Evolutionary conservation across 257 asterid genomes (phyloP), one percentile per base, ranked within the genome.

Genomic region (Ligustrum vulgare): DNA sequence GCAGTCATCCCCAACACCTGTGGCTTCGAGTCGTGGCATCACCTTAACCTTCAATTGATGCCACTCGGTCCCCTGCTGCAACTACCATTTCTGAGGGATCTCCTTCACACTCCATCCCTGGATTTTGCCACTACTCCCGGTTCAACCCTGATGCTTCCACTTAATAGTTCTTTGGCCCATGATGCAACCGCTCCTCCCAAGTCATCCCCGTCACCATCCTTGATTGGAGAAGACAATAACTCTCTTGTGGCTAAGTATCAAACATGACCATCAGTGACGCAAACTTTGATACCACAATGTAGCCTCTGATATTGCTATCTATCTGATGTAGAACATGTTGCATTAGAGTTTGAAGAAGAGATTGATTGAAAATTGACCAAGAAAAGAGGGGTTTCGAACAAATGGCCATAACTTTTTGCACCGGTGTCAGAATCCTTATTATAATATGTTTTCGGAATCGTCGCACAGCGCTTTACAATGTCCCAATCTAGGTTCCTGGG

Each of bases 1-100:
- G 45, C 82, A 92, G 60, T 87, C 95, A 13, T 88, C 97, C 25
- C 88, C 88, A 39, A 76, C 83, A 0, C 79, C 94, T 41, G 81
- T 88, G 43, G 68, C 86, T 41, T 35, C 73, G 23, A 83, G 88
- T 70, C 84, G 86, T 69, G 51, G 67, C 71, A 8, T 85, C 92
- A 8, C 90, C 90, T 2, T 87, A 80, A 20, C 85, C 87, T 80
- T 80, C 80, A 11, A 18, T 34, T 16, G 67, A 72, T 8, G 85
- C 34, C 70, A 73, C 58, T 18, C 56, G 75, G 18, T 73, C 86
- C 6, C 77, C 86, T 34, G 69, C 91, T 51, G 81, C 86, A 12
- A 69, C 83, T 43, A 43, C 85, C 22, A 58, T 25, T 80, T 86
- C 54, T 87, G n/a, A 84, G 69, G 75, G 82, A 64, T 82, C 82